These are phyloP conservation scores for Aspergillus viridinutans DNA, from an alignment of 2,329 filamentous ascomycete genomes.

Conservation along the genomic window DNA sequence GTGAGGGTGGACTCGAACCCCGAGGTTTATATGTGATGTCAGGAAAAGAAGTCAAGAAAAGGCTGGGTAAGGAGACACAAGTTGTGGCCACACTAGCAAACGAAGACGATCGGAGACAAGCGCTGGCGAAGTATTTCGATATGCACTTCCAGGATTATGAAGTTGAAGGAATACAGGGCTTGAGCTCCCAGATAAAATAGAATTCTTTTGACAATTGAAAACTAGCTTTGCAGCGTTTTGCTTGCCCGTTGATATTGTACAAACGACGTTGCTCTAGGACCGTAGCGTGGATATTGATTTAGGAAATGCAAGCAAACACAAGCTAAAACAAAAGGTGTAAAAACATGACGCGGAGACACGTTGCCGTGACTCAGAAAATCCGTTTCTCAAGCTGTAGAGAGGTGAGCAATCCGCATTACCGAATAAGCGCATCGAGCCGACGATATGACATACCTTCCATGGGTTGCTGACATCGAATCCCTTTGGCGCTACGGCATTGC, in stretches of 20 bases:
- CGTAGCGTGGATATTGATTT: constrained; percentile 17
- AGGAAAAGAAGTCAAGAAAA: constrained; percentile 51
- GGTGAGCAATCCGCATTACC: constrained; percentile 18
- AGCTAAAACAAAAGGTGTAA: constrained; percentile 16
- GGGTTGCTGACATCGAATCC: constrained; percentile 65
- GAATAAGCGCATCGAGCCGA: not conserved
- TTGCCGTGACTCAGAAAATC: constrained; percentile 31
- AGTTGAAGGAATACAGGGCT: constrained; percentile 47
- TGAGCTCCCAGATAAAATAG: constrained; percentile 44
- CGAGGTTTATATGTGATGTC: constrained; percentile 52
- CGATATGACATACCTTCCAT: constrained; percentile 54
- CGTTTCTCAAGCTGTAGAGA: constrained; percentile 36
- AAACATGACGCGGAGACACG: constrained; percentile 19
- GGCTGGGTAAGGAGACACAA: constrained; percentile 48
- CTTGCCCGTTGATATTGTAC: constrained; percentile 16
- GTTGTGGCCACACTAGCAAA: constrained; percentile 45
- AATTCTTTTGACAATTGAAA: not conserved
- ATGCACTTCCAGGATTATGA: constrained; percentile 52
- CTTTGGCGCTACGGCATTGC: constrained; percentile 53
- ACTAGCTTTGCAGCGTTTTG: constrained; percentile 6
- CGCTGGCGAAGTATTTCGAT: constrained; percentile 50
- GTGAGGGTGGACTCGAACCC: constrained; percentile 44
- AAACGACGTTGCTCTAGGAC: constrained; percentile 14
- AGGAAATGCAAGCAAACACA: constrained; percentile 14
- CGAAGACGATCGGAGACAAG: constrained; percentile 53